Evolutionary conservation across 1,139 yeast genomes (phyloP).

Genomic region (Geotrichum europaeum): DNA sequence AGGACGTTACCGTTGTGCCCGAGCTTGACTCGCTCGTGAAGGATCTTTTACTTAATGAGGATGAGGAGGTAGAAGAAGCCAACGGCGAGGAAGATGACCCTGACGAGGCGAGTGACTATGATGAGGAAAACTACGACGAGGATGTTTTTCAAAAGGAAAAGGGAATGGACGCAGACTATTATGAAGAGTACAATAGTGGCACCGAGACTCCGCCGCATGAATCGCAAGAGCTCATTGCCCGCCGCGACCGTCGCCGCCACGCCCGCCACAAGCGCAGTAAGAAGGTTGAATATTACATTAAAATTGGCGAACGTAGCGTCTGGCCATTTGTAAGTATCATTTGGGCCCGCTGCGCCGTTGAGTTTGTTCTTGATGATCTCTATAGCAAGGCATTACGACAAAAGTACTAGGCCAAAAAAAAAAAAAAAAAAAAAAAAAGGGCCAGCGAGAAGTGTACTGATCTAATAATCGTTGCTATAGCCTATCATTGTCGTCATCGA

Average conservation of each 20-base stretch:
- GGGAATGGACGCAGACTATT: background rate
- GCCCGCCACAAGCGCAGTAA: background rate
- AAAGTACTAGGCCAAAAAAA: background rate
- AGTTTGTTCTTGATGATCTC: constrained; percentile 77
- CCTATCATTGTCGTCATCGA: no score
- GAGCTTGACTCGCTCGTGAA: constrained; percentile 58
- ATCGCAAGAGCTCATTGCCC: background rate
- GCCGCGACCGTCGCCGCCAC: background rate
- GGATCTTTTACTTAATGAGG: constrained; percentile 71
- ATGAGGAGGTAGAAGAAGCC: constrained; percentile 45
- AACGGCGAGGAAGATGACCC: background rate
- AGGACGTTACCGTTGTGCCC: constrained; percentile 90
- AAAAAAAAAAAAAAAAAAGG: no score
- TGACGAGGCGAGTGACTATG: background rate
- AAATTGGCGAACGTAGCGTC: constrained; percentile 85
- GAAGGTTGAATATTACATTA: constrained; percentile 83
- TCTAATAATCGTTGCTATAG: no score
- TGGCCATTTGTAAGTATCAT: constrained; percentile 89
- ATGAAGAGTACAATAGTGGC: background rate
- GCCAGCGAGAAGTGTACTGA: no score
- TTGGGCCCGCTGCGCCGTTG: constrained; percentile 86
- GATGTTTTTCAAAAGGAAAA: background rate
- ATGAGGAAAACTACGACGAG: background rate
- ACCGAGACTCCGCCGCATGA: background rate
- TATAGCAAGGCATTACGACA: constrained; percentile 42